Base-by-base conservation (phyloP, 441 rosid species). In the Euphorbia schlechtendalii region DNA sequence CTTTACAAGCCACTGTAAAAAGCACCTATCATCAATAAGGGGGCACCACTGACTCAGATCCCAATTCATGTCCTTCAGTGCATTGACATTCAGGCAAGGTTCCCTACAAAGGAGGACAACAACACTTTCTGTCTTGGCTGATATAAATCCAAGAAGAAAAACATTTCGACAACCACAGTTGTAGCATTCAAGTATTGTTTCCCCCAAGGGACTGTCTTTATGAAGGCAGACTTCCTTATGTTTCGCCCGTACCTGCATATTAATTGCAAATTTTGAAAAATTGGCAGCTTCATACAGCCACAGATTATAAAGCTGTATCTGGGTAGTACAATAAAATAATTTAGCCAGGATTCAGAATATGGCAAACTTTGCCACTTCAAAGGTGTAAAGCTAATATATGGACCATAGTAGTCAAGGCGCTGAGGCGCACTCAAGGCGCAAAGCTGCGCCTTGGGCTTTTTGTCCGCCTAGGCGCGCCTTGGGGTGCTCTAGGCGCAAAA, bases 31-130 rank as follows among this genome's bases (percentile, higher is more conserved):
- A 69, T 95, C 99, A 74, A 95, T 95, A 73, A 95, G 81, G 63
- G 99, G 97, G 56, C 97, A 92, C 99, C 98, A 95, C 72, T 95
- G 98, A 79, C 99, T 95, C 69, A 92, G 78, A 77, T 95, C 99
- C 99, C 99, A 95, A 61, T 92, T 92, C 99, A 95, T 89, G 83
- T 95, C 99, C 83, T 95, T 95, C 83, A 95, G 71, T 52, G 99
- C 98, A 80, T 95, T 95, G 24, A 92, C 97, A 70, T 79, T 95
- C 81, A 95, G 83, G 77, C 99, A 95, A 36, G 99, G 98, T 69
- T 92, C 99, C 79, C 99, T 84, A 73, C 99, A 95, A 4, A 95
- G 93, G 73, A 95, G 96, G 65, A 95, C 98, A 18, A 92, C 98
- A 69, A 95, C 99, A 74, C 99, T 95, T 73, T 95, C 99, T 45